Percentiles rank a stretch among this genome's conserved stretches.
Conservation (phyloP, 169 alveolate genomes). For the Hepatocystis sp. region DNA sequence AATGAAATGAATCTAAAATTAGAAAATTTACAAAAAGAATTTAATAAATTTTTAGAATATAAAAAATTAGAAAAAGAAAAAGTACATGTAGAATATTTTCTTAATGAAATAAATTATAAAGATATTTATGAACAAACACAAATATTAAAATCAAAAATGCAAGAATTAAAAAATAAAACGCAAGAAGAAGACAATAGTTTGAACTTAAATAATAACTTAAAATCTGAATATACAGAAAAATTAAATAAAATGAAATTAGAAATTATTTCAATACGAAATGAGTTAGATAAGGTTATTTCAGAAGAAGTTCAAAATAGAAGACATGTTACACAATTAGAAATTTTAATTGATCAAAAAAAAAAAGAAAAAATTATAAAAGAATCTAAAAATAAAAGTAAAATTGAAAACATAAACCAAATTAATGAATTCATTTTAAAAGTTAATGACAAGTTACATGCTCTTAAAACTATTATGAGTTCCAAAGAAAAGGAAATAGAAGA, state of each 20-base stretch:
- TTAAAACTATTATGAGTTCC: conserved; percentile 21
- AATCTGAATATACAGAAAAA: conserved; percentile 60
- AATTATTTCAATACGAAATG: conserved; percentile 51
- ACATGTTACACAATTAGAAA: conserved; percentile 47
- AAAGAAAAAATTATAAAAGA: conserved; percentile 65
- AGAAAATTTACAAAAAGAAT: conserved; percentile 78
- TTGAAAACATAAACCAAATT: conserved; percentile 69
- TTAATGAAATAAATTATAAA: conserved; percentile 72
- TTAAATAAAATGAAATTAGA: conserved; percentile 69
- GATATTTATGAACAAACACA: conserved; percentile 72
- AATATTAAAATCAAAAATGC: conserved; percentile 46
- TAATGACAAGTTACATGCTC: conserved; percentile 38
- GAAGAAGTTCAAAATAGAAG: conserved; percentile 73
- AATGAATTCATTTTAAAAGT: conserved; percentile 59
- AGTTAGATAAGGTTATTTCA: conserved; percentile 39
- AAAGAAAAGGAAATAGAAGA: conserved; percentile 64
- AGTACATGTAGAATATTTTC: conserved; percentile 64
- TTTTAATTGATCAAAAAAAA: conserved; percentile 63
- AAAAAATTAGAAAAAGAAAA: conserved; percentile 74
- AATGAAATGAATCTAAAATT: conserved; percentile 79
- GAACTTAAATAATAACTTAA: conserved; percentile 20
- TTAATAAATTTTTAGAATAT: conserved; percentile 74
- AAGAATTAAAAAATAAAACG: conserved; percentile 68
- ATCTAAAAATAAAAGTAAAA: conserved; percentile 47
- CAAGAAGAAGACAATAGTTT: conserved; percentile 70